Conservation (phyloP, 495 filamentous ascomycete species). For the Aspergillus olivimuriae region DNA sequence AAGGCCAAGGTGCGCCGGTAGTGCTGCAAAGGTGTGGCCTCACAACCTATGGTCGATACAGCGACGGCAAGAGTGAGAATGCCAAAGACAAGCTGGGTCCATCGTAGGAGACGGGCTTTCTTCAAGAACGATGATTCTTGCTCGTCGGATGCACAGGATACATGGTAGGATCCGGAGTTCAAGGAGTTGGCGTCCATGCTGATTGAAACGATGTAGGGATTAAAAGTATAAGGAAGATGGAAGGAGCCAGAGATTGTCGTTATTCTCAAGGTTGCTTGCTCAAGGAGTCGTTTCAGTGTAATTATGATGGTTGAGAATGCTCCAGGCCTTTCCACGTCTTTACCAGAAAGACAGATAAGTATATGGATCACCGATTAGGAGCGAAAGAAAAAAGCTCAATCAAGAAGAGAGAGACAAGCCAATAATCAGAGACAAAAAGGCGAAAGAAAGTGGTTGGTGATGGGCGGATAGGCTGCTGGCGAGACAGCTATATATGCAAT, state of each 20-base stretch:
- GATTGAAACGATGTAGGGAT: conserved; percentile 1
- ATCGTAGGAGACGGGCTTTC: conserved; percentile 30
- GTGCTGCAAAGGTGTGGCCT: conserved; percentile 33
- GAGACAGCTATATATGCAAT: no score
- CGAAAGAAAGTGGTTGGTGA: no score
- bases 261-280: no score
- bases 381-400: not conserved
- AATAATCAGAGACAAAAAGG: no score
- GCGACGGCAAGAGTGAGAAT: conserved; percentile 25
- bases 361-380: not conserved
- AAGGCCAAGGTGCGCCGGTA: conserved; percentile 33
- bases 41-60: conserved; percentile 35
- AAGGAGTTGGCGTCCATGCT: conserved; percentile 25
- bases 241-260: no score
- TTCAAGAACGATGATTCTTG: conserved; percentile 35
- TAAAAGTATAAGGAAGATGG: not conserved
- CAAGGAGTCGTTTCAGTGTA: not conserved
- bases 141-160: conserved; percentile 25
- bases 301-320: not conserved
- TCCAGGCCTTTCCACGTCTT: not conserved
- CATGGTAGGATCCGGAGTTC: conserved; percentile 20
- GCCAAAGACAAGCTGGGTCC: conserved; percentile 32
- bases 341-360: not conserved
- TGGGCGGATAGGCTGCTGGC: no score
- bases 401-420: not conserved